Conservation (phyloP, 345 rosid genomes). For the Barbarea vulgaris region DNA sequence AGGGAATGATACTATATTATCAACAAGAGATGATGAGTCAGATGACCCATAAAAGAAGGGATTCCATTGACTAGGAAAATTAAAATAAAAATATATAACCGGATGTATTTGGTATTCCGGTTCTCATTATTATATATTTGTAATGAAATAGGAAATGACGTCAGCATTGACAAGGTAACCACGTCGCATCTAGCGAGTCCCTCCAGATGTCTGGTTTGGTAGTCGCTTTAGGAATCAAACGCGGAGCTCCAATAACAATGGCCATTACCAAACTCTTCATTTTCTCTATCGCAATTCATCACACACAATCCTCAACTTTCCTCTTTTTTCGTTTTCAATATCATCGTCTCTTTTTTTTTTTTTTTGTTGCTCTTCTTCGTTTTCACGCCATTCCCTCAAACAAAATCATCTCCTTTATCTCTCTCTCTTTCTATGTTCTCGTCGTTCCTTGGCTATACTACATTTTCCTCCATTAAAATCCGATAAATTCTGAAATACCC, state of each 20-base stretch:
- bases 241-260: slow-evolving; percentile 51
- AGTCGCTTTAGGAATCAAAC: slow-evolving; percentile 61
- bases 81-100: not conserved
- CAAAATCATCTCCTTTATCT: not conserved
- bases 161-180: slow-evolving; percentile 40
- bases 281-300: slow-evolving; percentile 11
- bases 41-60: not conserved
- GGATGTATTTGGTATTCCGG: not conserved
- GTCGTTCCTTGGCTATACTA: not conserved
- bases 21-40: not conserved
- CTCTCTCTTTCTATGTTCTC: not conserved
- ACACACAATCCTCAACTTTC: slow-evolving; percentile 17
- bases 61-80: not conserved
- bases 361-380: slow-evolving; percentile 11
- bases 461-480: slow-evolving; percentile 24
- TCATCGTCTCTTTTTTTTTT: slow-evolving; percentile 18
- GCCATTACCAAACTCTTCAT: slow-evolving; percentile 40
- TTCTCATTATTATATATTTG: too few relatives aligned
- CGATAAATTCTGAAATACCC: slow-evolving; percentile 5
- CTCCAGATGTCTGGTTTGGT: slow-evolving; percentile 71
- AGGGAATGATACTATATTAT: too few relatives aligned
- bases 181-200: slow-evolving; percentile 43
- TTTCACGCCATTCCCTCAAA: slow-evolving; percentile 8
- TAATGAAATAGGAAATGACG: slow-evolving; percentile 35
- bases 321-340: slow-evolving; percentile 23